Conservation (phyloP, 345 rosid species). For the Populus euphratica region DNA sequence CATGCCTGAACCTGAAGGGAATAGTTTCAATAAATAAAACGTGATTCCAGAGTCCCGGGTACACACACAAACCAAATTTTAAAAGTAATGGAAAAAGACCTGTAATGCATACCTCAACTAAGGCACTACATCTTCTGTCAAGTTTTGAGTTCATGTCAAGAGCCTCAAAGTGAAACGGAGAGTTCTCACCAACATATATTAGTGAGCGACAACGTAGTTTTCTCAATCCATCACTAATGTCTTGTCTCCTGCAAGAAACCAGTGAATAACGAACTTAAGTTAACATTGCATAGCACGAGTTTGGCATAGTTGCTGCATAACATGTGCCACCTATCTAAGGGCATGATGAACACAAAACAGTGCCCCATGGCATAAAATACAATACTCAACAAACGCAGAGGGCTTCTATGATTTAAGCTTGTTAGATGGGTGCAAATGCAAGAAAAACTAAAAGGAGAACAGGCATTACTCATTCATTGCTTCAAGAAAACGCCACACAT, state of each 20-base stretch:
- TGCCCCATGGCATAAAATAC: not conserved
- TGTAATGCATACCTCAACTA: conserved; percentile 64
- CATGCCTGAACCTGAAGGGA: conserved; percentile 78
- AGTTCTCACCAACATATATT: conserved; percentile 80
- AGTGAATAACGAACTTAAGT: not conserved
- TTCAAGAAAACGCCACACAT: conserved; percentile 79
- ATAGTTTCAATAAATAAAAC: not conserved
- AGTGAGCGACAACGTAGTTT: conserved; percentile 73
- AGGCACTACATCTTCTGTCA: conserved; percentile 79
- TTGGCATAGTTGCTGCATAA: not conserved
- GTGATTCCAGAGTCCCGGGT: not conserved
- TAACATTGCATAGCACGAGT: not conserved
- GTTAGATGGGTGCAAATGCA: not conserved
- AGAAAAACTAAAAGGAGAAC: conserved; percentile 22
- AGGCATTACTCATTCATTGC: conserved; percentile 69
- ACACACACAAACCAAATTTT: not conserved
- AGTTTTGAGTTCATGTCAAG: conserved; percentile 77
- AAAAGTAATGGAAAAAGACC: not conserved
- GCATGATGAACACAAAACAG: not conserved
- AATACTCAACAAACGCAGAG: not conserved
- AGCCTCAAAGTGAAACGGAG: conserved; percentile 81
- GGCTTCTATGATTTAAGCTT: not conserved
- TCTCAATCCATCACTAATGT: conserved; percentile 70
- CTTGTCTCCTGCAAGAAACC: conserved; percentile 40
- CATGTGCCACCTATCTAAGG: not conserved